Conservation (phyloP, 2,329 filamentous ascomycete species). For the Sclerotinia borealis region DNA sequence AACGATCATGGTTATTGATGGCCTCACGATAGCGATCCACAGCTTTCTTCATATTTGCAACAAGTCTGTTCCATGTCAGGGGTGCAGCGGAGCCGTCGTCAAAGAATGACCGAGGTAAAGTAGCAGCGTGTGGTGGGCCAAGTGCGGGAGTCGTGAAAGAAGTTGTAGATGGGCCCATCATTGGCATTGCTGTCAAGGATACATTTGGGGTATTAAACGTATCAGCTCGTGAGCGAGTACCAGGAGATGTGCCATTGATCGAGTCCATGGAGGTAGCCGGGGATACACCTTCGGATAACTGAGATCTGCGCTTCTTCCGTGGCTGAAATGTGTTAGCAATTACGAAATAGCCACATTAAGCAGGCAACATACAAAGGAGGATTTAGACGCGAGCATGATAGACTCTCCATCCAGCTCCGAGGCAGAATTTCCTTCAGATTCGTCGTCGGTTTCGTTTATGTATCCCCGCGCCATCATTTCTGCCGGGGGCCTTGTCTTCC, state of each 20-base stretch:
- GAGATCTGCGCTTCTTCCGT: constrained; percentile 58
- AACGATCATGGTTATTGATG: constrained; percentile 75
- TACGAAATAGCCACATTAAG: constrained; percentile 1
- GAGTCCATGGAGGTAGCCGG: constrained; percentile 90
- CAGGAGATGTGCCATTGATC: constrained; percentile 62
- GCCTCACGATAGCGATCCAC: constrained; percentile 86
- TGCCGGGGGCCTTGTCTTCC: constrained; percentile 81
- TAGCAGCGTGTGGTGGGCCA: constrained; percentile 36
- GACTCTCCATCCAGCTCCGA: constrained; percentile 78
- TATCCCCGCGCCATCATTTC: constrained; percentile 85
- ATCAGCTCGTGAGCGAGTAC: constrained; percentile 52
- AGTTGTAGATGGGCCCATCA: constrained; percentile 36
- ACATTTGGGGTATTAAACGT: constrained; percentile 45
- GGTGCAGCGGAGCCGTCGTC: constrained; percentile 78
- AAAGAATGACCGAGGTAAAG: constrained; percentile 77
- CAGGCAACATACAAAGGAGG: constrained; percentile 55
- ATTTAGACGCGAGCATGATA: constrained; percentile 60
- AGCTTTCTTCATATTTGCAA: constrained; percentile 87
- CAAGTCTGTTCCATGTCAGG: constrained; percentile 81
- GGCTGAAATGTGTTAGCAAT: constrained; percentile 38
- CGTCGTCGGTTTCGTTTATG: constrained; percentile 81
- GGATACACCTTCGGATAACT: constrained; percentile 60
- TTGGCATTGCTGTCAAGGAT: constrained; percentile 37
- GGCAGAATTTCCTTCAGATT: constrained; percentile 76
- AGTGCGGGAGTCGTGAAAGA: constrained; percentile 50